These are phyloP conservation scores for Phytopythium kandeliae DNA, from an alignment of 352 stramenopile genomes.

Conservation along the genomic window DNA sequence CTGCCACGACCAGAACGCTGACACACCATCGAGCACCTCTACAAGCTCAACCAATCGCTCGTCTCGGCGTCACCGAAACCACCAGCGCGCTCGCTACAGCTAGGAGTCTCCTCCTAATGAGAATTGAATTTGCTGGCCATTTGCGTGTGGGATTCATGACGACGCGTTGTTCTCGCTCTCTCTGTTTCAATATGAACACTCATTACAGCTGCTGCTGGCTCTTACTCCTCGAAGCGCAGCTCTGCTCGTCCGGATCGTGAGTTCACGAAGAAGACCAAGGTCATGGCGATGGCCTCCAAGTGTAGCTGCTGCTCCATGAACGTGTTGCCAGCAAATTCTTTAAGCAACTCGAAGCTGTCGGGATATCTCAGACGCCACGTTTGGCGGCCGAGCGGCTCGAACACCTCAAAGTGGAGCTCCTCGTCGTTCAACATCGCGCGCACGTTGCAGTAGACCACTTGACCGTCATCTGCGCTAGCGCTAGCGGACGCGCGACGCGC, in stretches of 20 bases:
- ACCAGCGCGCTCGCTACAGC: conserved; percentile 26
- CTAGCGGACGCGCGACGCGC: conserved; percentile 3
- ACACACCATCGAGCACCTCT: background rate
- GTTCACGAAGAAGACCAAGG: conserved; percentile 36
- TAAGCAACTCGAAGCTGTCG: conserved; percentile 44
- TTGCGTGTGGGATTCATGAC: too few relatives aligned
- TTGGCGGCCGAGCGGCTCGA: conserved; percentile 15
- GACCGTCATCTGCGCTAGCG: background rate
- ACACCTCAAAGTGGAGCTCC: conserved; percentile 32
- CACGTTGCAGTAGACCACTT: conserved; percentile 35
- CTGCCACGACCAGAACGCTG: conserved; percentile 17
- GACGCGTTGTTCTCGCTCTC: too few relatives aligned
- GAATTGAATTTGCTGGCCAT: too few relatives aligned
- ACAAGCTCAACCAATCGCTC: conserved; percentile 12
- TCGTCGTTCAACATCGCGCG: conserved; percentile 18
- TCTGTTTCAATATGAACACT: background rate
- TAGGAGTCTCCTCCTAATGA: background rate
- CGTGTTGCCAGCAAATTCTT: conserved; percentile 48
- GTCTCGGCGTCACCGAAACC: conserved; percentile 13
- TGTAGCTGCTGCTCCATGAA: conserved; percentile 57
- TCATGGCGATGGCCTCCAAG: conserved; percentile 46
- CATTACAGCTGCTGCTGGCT: background rate
- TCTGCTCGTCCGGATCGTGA: conserved; percentile 13
- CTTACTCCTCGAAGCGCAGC: conserved; percentile 49
- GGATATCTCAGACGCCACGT: conserved; percentile 35